phyloP scores from a whole-genome alignment of 140 eudicot genomes.

The Stevia rebaudiana region DNA sequence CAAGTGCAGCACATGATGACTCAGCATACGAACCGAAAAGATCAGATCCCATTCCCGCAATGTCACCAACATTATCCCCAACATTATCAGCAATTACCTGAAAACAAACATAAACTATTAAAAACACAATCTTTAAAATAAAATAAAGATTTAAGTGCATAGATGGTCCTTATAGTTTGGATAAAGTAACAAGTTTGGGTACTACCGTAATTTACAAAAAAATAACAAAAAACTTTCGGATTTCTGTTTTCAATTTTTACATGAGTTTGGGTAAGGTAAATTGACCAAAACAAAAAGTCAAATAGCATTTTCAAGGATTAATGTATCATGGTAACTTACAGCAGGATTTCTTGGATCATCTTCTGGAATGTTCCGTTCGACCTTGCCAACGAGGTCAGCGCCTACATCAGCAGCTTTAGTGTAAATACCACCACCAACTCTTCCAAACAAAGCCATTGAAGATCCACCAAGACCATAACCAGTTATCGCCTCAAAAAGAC shows the following conservation, averaged over 20 bases:
- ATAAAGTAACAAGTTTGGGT: too few species aligned
- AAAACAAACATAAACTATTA: neutral
- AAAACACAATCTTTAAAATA: neutral
- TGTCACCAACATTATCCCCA: constrained; percentile 93
- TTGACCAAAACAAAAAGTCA: neutral
- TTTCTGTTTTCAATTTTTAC: too few species aligned
- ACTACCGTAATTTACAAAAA: too few species aligned
- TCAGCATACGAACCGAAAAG: constrained; percentile 89
- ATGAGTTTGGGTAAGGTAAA: too few species aligned
- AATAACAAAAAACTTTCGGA: too few species aligned
- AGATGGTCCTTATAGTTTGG: too few species aligned
- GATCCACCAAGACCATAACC: constrained; percentile 95
- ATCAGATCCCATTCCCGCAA: constrained; percentile 98
- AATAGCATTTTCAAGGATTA: neutral
- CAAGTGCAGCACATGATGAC: constrained; percentile 90
- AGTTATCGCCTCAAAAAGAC: constrained; percentile 81
- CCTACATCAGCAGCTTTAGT: constrained; percentile 95
- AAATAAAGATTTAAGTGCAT: neutral
- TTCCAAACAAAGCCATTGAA: constrained; percentile 86
- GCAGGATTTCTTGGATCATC: constrained; percentile 94
- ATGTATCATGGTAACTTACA: constrained; percentile 32
- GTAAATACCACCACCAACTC: constrained; percentile 91
- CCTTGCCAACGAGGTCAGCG: constrained; percentile 86
- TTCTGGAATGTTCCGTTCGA: constrained; percentile 82
- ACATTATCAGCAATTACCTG: constrained; percentile 94